Conservation (phyloP, 768 basidiomycete species). For the Dacryopinax primogenitus region DNA sequence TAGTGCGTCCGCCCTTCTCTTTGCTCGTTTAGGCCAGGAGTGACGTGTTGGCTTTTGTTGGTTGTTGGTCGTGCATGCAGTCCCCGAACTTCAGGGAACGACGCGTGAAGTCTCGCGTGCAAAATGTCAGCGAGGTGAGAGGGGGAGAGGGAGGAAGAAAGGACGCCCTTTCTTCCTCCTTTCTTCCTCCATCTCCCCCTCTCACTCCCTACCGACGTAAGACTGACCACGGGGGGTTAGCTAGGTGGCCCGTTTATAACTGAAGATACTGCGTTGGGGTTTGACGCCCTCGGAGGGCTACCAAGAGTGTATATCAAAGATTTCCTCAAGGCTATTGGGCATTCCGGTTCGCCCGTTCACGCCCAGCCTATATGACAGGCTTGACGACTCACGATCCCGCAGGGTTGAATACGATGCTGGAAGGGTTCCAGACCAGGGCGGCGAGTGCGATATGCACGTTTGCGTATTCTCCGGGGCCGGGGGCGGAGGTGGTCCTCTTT, state of each 20-base stretch:
- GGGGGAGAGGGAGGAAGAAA: too few species aligned
- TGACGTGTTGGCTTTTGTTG: background rate
- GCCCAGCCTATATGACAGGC: background rate
- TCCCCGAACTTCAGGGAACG: constrained; percentile 88
- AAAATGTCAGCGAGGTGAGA: constrained; percentile 76
- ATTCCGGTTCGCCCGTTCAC: constrained; percentile 46
- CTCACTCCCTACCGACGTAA: background rate
- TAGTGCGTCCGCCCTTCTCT: constrained; percentile 39
- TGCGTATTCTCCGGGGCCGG: constrained; percentile 80
- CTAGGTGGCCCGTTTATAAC: constrained; percentile 52
- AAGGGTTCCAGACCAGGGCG: constrained; percentile 57
- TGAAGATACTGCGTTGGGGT: constrained; percentile 91
- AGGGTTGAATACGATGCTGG: constrained; percentile 75
- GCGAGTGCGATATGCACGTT: constrained; percentile 94
- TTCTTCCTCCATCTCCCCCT: background rate
- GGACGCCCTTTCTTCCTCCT: constrained; percentile 30
- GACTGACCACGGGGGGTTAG: constrained; percentile 17
- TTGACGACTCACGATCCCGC: background rate
- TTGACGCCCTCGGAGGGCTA: constrained; percentile 74
- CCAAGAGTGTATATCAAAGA: constrained; percentile 97
- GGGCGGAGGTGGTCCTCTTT: constrained; percentile 59
- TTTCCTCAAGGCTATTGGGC: constrained; percentile 71
- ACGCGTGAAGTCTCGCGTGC: constrained; percentile 79
- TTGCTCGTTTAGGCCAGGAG: background rate
- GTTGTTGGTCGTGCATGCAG: constrained; percentile 31